phyloP scores from a whole-genome alignment of 495 filamentous ascomycete species.

The Aspergillus mulundensis region DNA sequence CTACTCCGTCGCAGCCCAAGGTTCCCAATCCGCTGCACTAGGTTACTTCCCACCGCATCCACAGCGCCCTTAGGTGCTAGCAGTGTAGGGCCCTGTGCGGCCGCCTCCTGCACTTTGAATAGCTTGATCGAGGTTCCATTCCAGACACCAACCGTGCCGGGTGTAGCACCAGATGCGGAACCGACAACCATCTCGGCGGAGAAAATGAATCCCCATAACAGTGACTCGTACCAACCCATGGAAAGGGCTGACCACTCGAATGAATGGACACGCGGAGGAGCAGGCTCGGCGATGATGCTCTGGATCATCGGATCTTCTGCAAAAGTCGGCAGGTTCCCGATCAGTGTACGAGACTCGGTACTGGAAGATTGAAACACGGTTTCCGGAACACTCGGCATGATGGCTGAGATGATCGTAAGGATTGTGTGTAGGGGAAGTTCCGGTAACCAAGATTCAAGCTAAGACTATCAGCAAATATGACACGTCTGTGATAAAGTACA shows the following conservation, averaged over 20 bases:
- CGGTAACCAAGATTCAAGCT: slow-evolving; percentile 94
- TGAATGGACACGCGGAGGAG: slow-evolving; percentile 72
- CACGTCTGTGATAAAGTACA: neutral
- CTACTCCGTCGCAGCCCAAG: slow-evolving; percentile 55
- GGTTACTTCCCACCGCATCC: slow-evolving; percentile 88
- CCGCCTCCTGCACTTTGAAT: slow-evolving; percentile 85
- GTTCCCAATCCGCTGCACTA: slow-evolving; percentile 82
- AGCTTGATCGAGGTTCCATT: slow-evolving; percentile 84
- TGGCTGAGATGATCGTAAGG: slow-evolving; percentile 67
- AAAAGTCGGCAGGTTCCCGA: slow-evolving; percentile 56
- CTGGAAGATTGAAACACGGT: slow-evolving; percentile 28
- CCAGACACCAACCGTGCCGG: slow-evolving; percentile 90
- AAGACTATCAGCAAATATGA: slow-evolving; percentile 19
- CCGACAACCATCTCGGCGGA: slow-evolving; percentile 81
- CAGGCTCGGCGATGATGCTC: slow-evolving; percentile 63
- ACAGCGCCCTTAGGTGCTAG: slow-evolving; percentile 86
- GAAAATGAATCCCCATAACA: slow-evolving; percentile 96
- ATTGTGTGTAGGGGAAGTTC: slow-evolving; percentile 89
- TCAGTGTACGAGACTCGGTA: slow-evolving; percentile 31
- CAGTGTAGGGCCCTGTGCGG: slow-evolving; percentile 72
- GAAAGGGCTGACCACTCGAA: slow-evolving; percentile 95
- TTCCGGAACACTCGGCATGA: slow-evolving; percentile 45
- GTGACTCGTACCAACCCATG: slow-evolving; percentile 92
- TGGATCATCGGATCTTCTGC: slow-evolving; percentile 57
- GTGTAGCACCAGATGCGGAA: slow-evolving; percentile 42